Percentiles rank a stretch among this genome's conserved stretches.
phyloP scores from a whole-genome alignment of 2,329 filamentous ascomycete genomes.

The Salinomyces thailandicus region DNA sequence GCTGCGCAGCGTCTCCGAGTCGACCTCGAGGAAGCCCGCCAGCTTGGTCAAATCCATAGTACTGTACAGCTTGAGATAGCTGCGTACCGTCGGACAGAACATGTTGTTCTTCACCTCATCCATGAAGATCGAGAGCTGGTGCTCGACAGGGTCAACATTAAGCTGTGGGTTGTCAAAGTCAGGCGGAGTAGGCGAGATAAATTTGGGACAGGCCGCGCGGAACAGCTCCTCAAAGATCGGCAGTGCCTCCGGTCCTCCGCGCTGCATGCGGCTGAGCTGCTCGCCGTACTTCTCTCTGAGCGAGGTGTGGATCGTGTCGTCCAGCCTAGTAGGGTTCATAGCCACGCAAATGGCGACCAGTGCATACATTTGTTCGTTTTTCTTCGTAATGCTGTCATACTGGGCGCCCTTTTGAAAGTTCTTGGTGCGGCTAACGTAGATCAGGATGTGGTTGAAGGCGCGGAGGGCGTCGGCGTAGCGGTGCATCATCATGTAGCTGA shows the following conservation, averaged over 20 bases:
- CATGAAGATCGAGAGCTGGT: conserved; percentile 97
- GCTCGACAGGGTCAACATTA: conserved; percentile 94
- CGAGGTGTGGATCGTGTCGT: conserved; percentile 97
- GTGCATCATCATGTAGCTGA: conserved; percentile 99
- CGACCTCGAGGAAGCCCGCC: conserved; percentile 89
- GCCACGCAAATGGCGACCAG: conserved; percentile 97
- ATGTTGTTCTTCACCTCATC: conserved; percentile 99
- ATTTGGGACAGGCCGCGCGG: conserved; percentile 95
- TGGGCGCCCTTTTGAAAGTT: conserved; percentile 99
- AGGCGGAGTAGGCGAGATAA: conserved; percentile 93
- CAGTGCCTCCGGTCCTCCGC: conserved; percentile 86
- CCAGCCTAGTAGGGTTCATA: conserved; percentile 91
- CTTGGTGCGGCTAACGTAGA: conserved; percentile 98
- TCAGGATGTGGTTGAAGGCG: conserved; percentile 99
- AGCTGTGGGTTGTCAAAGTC: conserved; percentile 95
- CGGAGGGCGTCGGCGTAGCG: conserved; percentile 98
- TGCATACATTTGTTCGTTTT: conserved; percentile 99
- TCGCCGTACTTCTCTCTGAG: conserved; percentile 98
- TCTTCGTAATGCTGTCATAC: conserved; percentile 98
- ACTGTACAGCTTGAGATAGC: conserved; percentile 96
- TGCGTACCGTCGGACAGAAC: conserved; percentile 94
- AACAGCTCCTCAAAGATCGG: conserved; percentile 98
- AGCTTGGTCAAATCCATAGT: conserved; percentile 99
- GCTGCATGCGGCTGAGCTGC: conserved; percentile 92
- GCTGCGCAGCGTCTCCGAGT: conserved; percentile 88